Base-by-base conservation (phyloP, 179 eudicot species). In the Heliamphora pulchella region DNA sequence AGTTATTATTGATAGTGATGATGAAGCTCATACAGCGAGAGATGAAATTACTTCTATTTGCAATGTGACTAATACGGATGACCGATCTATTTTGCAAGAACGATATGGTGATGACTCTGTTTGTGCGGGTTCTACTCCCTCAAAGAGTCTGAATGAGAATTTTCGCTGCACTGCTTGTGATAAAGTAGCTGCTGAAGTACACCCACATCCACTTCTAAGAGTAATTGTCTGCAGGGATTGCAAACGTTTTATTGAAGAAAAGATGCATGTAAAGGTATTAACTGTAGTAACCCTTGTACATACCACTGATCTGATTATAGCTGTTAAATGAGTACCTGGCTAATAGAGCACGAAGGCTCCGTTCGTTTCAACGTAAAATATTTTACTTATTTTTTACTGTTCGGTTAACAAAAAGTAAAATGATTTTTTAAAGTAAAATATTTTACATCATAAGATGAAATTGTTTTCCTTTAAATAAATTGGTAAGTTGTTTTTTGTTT, bases 101-200 rank as follows among this genome's bases (percentile, higher is more conserved):
- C 74, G 65, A 68, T 4, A 81, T 78, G 86, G 77, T 51, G 83
- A 77, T 76, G 80, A 78, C 18, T 67, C 83, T 74, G 41, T 57
- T 54, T 63, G 54, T 51, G 81, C 55, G 20, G 80, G 57, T 63
- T 54, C 51, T 44, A 51, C 62, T 75, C 46, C 57, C 14, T 43
- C 66, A 46, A 57, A 57, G 61, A 76, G 71, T 79, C 20, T 53
- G 48, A 63, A 54, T 61, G 85, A 83, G 70, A 77, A 71, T n/a
- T 88, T 87, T 76, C 78, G 44, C 81, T 93, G 97, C 82, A 93
- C 97, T 41, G 92, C 87, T 80, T 93, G 97, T 82, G 82, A 81
- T 79, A 85, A 85, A 82, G 78, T 81, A 67, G 79, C 87, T 50
- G 79, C 71, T 76, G 89, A 87, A 76, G 84, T 88, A 63, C 85